Evolutionary conservation across 73 alveolate species (phyloP).

Genomic region (Paramecium sonneborni): DNA sequence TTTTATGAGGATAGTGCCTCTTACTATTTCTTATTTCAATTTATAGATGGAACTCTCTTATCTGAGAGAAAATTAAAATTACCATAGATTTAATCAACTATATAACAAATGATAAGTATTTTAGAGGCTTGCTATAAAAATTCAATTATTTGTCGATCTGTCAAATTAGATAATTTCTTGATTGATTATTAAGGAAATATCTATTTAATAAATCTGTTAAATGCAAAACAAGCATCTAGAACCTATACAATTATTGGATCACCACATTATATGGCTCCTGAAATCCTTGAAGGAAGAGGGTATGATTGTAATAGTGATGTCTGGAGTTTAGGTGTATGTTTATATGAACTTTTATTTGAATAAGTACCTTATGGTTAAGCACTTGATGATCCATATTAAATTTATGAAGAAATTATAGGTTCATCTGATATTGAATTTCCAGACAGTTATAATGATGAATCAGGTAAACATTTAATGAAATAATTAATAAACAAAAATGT

Average conservation of each 20-base stretch:
- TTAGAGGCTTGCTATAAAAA: neutral
- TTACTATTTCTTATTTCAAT: neutral
- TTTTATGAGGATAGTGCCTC: neutral
- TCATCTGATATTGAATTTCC: neutral
- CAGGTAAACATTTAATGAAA: neutral
- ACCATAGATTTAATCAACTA: neutral
- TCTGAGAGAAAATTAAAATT: neutral
- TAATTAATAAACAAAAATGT: neutral
- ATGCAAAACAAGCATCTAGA: neutral
- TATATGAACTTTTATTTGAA: constrained; percentile 74
- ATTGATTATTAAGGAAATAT: neutral
- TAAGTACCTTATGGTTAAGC: neutral
- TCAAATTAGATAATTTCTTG: neutral
- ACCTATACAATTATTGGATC: neutral
- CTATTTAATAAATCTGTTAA: neutral
- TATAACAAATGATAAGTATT: neutral
- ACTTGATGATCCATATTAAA: neutral
- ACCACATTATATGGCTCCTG: constrained; percentile 81
- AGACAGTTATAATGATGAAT: neutral
- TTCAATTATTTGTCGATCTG: neutral
- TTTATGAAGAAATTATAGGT: neutral
- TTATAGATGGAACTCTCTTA: neutral
- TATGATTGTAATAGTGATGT: constrained; percentile 88
- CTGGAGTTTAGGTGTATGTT: constrained; percentile 91
- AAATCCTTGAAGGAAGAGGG: constrained; percentile 81